Evolutionary conservation across 2,329 filamentous ascomycete species (phyloP), one percentile per base, ranked within the genome.

Genomic region (Colletotrichum shisoi): DNA sequence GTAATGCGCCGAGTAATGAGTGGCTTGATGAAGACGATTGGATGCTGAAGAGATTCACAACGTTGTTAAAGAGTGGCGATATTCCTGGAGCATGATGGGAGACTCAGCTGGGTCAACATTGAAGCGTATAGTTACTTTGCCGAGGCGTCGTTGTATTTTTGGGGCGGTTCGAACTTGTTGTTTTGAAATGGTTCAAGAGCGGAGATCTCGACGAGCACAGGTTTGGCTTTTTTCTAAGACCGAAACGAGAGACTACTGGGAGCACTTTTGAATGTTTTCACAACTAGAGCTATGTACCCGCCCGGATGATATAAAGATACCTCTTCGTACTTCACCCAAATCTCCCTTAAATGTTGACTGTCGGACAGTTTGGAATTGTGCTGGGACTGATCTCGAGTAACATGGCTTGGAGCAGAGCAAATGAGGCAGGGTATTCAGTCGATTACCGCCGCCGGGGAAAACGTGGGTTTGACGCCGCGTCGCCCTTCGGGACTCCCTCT

Each of bases 241-340:
- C 21, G 24, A 39, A 37, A 27, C 44, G 44, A 5, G 5, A 34
- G 42, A 39, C 48, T 62, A 34, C 48, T 15, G 45, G 44, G 19
- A 39, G 51, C 37, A 11, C 27, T 13, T 49, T 65, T 44, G 51
- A 24, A 53, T 53, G 24, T 62, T 66, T 51, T 46, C 57, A 57
- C 52, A 62, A 51, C 59, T 69, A 69, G 52, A 62, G 44, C 56
- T 48, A 62, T 49, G 59, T 60, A 45, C 48, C 57, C 56, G 56
- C 48, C 57, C 56, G 56, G 57, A 67, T 57, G 67, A 69, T 40
- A 63, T 67, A 63, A 57, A 70, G 69, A 70, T 69, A 67, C 67
- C 69, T 70, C 40, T 63, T 58, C 53, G 37, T 45, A 27, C 65
- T 56, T 63, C n/a, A 58, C 15, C 9, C 21, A 24, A 19, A 3